Evolutionary conservation across 106 monocot genomes (phyloP).

Genomic region (Gastrodia elata): DNA sequence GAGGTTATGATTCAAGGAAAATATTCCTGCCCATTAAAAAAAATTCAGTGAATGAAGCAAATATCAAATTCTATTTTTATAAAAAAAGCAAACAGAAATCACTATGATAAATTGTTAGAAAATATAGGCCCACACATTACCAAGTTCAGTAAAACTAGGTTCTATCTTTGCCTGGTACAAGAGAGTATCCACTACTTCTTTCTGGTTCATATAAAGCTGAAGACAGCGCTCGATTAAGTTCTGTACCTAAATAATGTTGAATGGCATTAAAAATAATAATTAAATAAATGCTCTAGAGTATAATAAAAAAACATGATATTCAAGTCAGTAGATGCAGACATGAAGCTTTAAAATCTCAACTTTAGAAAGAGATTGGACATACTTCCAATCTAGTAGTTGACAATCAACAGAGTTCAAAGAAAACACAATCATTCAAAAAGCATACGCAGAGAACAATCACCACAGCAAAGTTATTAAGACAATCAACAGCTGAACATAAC

Average conservation of each 20-base stretch:
- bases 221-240: slow-evolving; percentile 76
- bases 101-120: not conserved
- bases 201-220: slow-evolving; percentile 79
- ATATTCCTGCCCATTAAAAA: not conserved
- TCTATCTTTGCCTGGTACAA: slow-evolving; percentile 69
- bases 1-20: not conserved
- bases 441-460: not conserved
- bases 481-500: not conserved
- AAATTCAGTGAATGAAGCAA: not conserved
- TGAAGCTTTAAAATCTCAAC: not conserved
- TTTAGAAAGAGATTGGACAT: not conserved
- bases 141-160: slow-evolving; percentile 75
- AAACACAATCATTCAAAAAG: not conserved
- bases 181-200: slow-evolving; percentile 64
- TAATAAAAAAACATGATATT: not conserved
- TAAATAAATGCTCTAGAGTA: not conserved
- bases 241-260: slow-evolving; percentile 43
- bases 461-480: not conserved
- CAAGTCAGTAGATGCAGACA: not conserved
- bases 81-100: not conserved
- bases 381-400: not conserved
- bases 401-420: not conserved
- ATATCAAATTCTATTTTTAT: not conserved
- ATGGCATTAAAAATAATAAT: slow-evolving; percentile 1
- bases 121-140: slow-evolving; percentile 15